Evolutionary conservation across 2,329 filamentous ascomycete genomes (phyloP), one percentile per base, ranked within the genome.

Genomic region (Exophiala calicioides): DNA sequence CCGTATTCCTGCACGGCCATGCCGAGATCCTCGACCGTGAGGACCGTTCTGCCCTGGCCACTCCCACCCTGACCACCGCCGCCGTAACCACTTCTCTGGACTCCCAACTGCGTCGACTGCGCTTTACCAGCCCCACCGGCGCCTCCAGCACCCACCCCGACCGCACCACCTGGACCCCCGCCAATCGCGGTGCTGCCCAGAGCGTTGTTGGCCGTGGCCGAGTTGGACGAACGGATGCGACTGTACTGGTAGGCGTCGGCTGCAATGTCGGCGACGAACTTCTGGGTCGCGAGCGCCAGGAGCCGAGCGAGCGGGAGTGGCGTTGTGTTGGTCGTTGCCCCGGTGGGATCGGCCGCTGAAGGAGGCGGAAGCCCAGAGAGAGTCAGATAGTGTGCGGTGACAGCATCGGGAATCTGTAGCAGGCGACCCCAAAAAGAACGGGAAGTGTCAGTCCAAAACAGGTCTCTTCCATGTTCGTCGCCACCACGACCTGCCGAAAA

Each of bases 1-100:
- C 93, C 93, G 65, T 97, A 98, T 75, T 98, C 93, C 23, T 88
- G 88, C 21, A 97, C 91, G 1, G 93, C 93, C 90, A 97, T 97
- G 12, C 93, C 93, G 60, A 98, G 69, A 67, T 98, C 93, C 71
- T 98, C 93, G 93, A 98, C 97, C 1, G 93, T 97, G 53, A 98
- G 76, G 44, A 98, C 91, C 13, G 93, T 96, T 55, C 90, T 79
- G 55, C 94, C 95, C 72, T 94, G 88, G 5, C 68, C 69, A 44
- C 84, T 87, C 1, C 88, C 88, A 20, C 90, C 90, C 62, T 90
- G 88, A 0, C 90, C 90, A 58, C 91, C 91, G 55, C 91, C 93
- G 12, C 88, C 89, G 62, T 84, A 91, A 1, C 88, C 88, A 18
- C 86, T 81, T 39, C 88, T 74, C 71, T 90, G 86, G 52, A 87